Evolutionary conservation across 106 monocot species (phyloP), one percentile per base, ranked within the genome.

Genomic region (Dioscorea dumetorum): DNA sequence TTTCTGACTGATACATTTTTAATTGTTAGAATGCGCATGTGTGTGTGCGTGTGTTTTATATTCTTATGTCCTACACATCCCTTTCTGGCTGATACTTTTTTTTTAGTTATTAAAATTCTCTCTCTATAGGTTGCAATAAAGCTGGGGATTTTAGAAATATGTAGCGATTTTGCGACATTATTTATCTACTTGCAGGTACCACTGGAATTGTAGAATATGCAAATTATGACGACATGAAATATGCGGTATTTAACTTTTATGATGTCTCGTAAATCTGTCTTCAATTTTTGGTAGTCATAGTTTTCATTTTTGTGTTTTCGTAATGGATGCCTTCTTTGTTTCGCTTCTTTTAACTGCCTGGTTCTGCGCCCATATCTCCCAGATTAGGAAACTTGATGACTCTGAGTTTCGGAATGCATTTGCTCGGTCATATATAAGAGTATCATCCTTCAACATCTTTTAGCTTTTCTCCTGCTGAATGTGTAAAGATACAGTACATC

Each of bases 151-250:
- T 51, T 18, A 19, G 19, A 8, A 54, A 19, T 54, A 19, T 15
- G 15, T 5, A 16, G 7, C 18, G 15, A 54, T 16, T 54, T 16
- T 8, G 4, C 18, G 12, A 0, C 15, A 54, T 19, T 54, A 14
- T 54, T 5, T 54, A 19, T 16, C 15, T 2, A 54, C 54, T 1
- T 54, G 59, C 83, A 95, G 94, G 91, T 15, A 86, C 91, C 17
- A 78, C 74, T 1, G 95, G 95, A 5, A 71, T 91, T 69, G 91
- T 88, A 21, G 95, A 95, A 21, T 95, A 91, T 57, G 82, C 91
- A 48, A 91, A 88, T 67, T 86, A 91, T 59, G 91, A 95, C 31
- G 95, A 95, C 64, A 95, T 95, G 95, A 95, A 88, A 74, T 88
- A 91, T 91, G 95, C 95, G 70, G 91, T 91, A 84, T 41, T 41